phyloP scores from a whole-genome alignment of 2,329 filamentous ascomycete species.

The Nigrospora sphaerica region DNA sequence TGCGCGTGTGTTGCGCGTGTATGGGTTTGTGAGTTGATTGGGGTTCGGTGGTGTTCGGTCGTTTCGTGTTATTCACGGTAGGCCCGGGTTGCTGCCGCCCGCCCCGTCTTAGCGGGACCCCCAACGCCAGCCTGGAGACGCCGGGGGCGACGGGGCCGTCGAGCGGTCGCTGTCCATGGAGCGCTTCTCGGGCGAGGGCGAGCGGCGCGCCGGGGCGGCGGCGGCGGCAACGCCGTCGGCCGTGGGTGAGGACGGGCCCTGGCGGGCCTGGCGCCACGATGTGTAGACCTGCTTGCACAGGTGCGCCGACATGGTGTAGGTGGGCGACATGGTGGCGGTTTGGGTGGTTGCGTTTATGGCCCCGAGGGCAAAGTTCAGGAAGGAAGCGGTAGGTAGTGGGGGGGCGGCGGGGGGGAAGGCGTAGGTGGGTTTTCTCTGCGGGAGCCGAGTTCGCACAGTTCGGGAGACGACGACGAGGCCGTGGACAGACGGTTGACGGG shows the following conservation, averaged over 20 bases:
- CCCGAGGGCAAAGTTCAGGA: too few relatives aligned
- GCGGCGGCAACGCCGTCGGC: slow-evolving; percentile 14
- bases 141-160: slow-evolving; percentile 15
- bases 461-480: too few relatives aligned
- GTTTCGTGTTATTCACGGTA: too few relatives aligned
- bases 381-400: too few relatives aligned
- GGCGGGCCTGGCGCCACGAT: slow-evolving; percentile 47
- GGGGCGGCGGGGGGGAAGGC: too few relatives aligned
- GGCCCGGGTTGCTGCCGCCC: too few relatives aligned
- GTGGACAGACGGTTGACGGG: too few relatives aligned
- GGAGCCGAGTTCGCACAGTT: too few relatives aligned
- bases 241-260: slow-evolving; percentile 26
- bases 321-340: slow-evolving; percentile 42
- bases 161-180: slow-evolving; percentile 41
- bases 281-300: slow-evolving; percentile 53
- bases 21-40: too few relatives aligned
- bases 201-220: slow-evolving; percentile 19
- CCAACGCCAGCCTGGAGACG: slow-evolving; percentile 22
- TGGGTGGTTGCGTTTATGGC: background rate
- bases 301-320: slow-evolving; percentile 55
- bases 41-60: too few relatives aligned
- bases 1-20: too few relatives aligned
- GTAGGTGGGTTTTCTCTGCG: too few relatives aligned
- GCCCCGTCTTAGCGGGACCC: slow-evolving; percentile 11
- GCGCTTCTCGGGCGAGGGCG: slow-evolving; percentile 34